Base-by-base conservation (phyloP, 805 yeast species). In the Kuraishia cidri region DNA sequence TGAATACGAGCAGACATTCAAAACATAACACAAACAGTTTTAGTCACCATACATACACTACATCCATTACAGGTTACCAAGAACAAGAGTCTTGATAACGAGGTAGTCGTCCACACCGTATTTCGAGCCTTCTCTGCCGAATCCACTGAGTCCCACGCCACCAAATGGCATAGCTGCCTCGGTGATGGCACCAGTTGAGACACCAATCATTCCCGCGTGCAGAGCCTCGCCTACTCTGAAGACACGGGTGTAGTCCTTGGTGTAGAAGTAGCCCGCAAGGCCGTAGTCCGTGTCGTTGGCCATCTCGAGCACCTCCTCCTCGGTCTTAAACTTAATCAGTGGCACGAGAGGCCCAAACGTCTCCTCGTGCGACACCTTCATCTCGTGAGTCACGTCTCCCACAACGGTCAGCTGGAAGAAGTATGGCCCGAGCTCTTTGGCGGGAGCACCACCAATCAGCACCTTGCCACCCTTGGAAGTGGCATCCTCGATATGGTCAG, bases 281-380 rank as follows among this genome's bases (percentile, higher is more conserved):
- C 94, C 94, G 26, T 74, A 83, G 9, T 71, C 75, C 7, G 78
- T 71, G 39, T 64, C 64, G 55, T 84, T 84, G 16, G 92, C 88
- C 36, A 63, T 47, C 33, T 47, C 52, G 6, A 82, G 31, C 4
- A 72, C 88, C 48, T 79, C 83, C 29, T 75, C 79, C 30, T 72
- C 81, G n/a, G 75, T 52, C 26, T 54, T 50, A 48, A 83, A 83
- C 47, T 69, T 71, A 49, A 79, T 69, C 32, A 84, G 54, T 2
- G 86, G 83, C 13, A 83, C 83, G 12, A 83, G 62, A 3, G 94
- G 94, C 2, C 92, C 94, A 52, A 83, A 83, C 2, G 88, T 81
- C 52, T 83, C 94, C 44, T 81, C 87, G n/a, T 53, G 42, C 43
- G 69, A 63, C 22, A 82, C 71, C 26, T 52, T 41, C 74, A 82